These are phyloP conservation scores for Taxillus chinensis DNA, from an alignment of 164 flowering plant species.

Conservation along the genomic window DNA sequence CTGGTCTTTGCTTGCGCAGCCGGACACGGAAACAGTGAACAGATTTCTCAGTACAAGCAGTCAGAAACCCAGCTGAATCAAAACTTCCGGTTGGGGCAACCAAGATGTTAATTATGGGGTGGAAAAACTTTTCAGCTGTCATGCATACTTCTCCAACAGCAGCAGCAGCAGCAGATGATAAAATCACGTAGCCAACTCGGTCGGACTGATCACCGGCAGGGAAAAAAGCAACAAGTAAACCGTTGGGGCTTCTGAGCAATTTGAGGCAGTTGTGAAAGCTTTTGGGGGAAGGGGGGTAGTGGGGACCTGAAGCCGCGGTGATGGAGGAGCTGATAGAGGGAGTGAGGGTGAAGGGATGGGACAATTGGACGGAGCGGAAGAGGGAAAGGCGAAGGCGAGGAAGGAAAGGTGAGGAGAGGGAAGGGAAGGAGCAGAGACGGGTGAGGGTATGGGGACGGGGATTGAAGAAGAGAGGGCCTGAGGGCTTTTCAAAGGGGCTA, in stretches of 20 bases:
- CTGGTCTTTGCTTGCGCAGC: conserved; percentile 13
- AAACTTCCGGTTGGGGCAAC: conserved; percentile 18
- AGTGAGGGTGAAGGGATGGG: conserved; percentile 16
- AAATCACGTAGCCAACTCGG: conserved; percentile 32
- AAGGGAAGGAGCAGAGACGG: conserved; percentile 20
- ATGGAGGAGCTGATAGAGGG: conserved; percentile 18
- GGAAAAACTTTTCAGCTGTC: conserved; percentile 9
- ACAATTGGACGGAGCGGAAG: conserved; percentile 18
- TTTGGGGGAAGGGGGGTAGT: conserved; percentile 2
- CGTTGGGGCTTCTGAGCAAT: conserved; percentile 21
- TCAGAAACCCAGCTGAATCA: conserved; percentile 31
- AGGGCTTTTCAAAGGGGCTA: too few relatives aligned
- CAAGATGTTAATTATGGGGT: conserved; percentile 26
- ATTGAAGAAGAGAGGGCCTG: conserved; percentile 46
- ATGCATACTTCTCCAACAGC: conserved; percentile 12
- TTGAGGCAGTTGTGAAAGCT: conserved; percentile 25
- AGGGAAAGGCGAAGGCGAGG: conserved; percentile 13
- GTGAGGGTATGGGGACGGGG: conserved; percentile 24
- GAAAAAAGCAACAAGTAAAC: conserved; percentile 21
- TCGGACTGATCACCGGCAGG: conserved; percentile 47
- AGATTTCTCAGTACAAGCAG: conserved; percentile 43
- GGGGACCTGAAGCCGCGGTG: conserved; percentile 6
- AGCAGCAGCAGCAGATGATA: conserved; percentile 11
- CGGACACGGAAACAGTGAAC: conserved; percentile 54
- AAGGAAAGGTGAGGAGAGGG: conserved; percentile 4